phyloP scores from a whole-genome alignment of 2,329 filamentous ascomycete species.

The Podosphaera fusca region DNA sequence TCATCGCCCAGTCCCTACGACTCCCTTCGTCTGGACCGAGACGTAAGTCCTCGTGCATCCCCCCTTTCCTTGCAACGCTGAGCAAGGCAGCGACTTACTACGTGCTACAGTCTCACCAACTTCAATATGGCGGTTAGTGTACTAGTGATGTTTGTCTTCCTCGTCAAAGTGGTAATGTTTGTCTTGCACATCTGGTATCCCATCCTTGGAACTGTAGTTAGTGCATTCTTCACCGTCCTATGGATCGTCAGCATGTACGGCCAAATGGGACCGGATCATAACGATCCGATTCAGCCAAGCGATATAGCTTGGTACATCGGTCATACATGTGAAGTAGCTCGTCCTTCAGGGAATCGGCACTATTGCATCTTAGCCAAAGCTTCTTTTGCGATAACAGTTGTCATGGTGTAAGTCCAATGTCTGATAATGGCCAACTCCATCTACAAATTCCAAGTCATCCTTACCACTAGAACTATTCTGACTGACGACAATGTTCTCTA shows the following conservation, averaged over 20 bases:
- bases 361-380: no score
- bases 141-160: constrained; percentile 51
- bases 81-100: constrained; percentile 3
- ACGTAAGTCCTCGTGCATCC: constrained; percentile 28
- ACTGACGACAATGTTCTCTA: no score
- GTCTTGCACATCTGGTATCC: constrained; percentile 52
- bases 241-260: constrained; percentile 45
- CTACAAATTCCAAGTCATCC: no score
- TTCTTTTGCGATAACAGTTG: no score
- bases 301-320: constrained; percentile 52
- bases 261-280: constrained; percentile 51
- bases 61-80: neutral
- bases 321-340: constrained; percentile 29
- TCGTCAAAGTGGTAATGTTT: constrained; percentile 44
- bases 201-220: constrained; percentile 34
- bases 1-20: constrained; percentile 33
- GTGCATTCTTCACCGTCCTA: constrained; percentile 32
- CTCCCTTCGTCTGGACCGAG: constrained; percentile 50
- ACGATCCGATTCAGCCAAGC: constrained; percentile 37
- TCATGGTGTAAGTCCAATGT: no score
- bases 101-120: constrained; percentile 37
- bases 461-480: no score
- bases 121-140: constrained; percentile 60
- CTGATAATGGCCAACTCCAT: no score
- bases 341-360: no score